Percentiles rank a stretch among this genome's conserved stretches.
phyloP scores from a whole-genome alignment of 31 red algal genomes.

The Bonnemaisonia californica region DNA sequence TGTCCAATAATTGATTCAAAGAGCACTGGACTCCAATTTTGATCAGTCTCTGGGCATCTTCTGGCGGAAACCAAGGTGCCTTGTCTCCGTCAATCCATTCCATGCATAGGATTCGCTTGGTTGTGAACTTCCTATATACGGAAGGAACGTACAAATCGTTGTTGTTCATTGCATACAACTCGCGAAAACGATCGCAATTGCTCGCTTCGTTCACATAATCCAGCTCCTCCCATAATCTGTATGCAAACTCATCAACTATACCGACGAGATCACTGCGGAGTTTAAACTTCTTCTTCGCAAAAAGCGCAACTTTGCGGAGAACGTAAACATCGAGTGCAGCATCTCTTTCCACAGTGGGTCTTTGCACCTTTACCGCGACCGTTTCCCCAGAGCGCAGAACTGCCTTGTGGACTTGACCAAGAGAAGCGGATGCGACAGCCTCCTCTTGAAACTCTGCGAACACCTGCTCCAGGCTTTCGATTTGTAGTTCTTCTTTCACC shows the following conservation, averaged over 20 bases:
- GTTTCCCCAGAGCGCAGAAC: slow-evolving; percentile 49
- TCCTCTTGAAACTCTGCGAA: slow-evolving; percentile 57
- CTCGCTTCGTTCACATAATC: slow-evolving; percentile 89
- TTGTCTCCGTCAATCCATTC: slow-evolving; percentile 96
- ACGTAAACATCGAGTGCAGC: slow-evolving; percentile 88
- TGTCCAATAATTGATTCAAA: slow-evolving; percentile 86
- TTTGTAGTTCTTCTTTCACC: slow-evolving; percentile 70
- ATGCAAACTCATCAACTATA: slow-evolving; percentile 90
- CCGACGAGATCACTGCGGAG: slow-evolving; percentile 83
- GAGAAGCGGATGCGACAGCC: slow-evolving; percentile 77
- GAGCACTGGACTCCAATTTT: slow-evolving; percentile 85
- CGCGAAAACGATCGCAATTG: slow-evolving; percentile 72
- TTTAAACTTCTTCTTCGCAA: slow-evolving; percentile 48
- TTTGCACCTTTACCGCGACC: slow-evolving; percentile 93
- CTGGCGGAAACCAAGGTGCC: slow-evolving; percentile 52
- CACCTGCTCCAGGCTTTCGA: slow-evolving; percentile 38
- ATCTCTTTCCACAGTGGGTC: slow-evolving; percentile 75
- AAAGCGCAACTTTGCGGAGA: slow-evolving; percentile 59
- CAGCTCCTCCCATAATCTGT: slow-evolving; percentile 83
- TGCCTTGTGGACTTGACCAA: slow-evolving; percentile 86
- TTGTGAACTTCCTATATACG: slow-evolving; percentile 45
- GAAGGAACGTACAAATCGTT: slow-evolving; percentile 69
- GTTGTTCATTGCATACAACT: slow-evolving; percentile 46
- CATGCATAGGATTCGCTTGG: slow-evolving; percentile 72
- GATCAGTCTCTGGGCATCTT: slow-evolving; percentile 79